A percentile compares a stretch with the other conserved stretches of the same genome.
Evolutionary conservation across 495 filamentous ascomycete species (phyloP).

Genomic region (Xylaria palmicola): DNA sequence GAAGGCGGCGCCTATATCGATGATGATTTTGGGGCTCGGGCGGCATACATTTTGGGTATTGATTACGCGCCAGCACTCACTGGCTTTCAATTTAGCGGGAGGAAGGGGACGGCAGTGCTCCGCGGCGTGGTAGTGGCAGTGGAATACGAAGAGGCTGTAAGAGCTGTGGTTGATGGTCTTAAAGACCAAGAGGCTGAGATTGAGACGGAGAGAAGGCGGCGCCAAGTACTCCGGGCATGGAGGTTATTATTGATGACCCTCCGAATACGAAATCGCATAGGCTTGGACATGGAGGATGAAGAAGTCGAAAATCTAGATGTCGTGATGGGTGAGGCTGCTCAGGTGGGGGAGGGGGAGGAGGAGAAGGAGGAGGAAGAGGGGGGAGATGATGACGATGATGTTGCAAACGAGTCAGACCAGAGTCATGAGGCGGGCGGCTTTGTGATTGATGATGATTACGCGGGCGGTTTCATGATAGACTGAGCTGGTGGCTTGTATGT

Average conservation of each 20-base stretch:
- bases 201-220: constrained; percentile 55
- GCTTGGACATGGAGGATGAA: constrained; percentile 42
- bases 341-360: constrained; percentile 13
- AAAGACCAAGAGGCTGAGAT: constrained; percentile 58
- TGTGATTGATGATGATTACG: constrained; percentile 30
- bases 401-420: constrained; percentile 14
- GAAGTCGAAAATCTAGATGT: constrained; percentile 5
- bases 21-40: constrained; percentile 64
- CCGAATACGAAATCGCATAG: constrained; percentile 73
- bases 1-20: constrained; percentile 66
- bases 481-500: constrained; percentile 12
- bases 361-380: too few species aligned
- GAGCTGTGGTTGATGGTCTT: constrained; percentile 63
- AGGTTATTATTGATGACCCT: constrained; percentile 70
- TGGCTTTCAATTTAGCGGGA: constrained; percentile 81
- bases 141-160: constrained; percentile 69
- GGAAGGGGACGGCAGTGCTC: constrained; percentile 76
- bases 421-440: constrained; percentile 35
- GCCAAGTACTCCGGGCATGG: constrained; percentile 69
- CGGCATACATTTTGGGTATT: constrained; percentile 73
- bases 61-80: constrained; percentile 89
- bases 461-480: constrained; percentile 28
- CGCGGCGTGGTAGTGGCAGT: constrained; percentile 72
- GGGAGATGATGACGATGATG: too few species aligned
- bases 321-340: constrained; percentile 10